A percentile compares a stretch with the other conserved stretches of the same genome.
Evolutionary conservation across 2,329 filamentous ascomycete species (phyloP).

Genomic region (Xylariaceae sp.): DNA sequence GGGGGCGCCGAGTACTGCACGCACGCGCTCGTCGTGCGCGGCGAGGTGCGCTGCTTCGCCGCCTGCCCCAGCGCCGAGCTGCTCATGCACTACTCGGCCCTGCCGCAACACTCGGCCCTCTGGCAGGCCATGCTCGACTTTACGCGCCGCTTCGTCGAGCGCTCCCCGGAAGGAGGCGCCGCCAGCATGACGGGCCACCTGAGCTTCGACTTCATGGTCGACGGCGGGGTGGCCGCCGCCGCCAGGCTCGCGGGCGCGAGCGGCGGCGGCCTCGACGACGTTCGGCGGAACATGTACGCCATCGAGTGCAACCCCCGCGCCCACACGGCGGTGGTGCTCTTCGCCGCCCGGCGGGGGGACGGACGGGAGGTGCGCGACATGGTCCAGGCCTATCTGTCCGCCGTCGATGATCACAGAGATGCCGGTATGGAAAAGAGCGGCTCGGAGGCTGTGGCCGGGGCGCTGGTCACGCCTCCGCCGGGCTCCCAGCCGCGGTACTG

Average conservation of each 20-base stretch:
- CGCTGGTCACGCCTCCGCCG: conserved; percentile 14
- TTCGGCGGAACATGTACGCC: conserved; percentile 50
- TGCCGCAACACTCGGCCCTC: conserved; percentile 47
- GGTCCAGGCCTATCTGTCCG: conserved; percentile 44
- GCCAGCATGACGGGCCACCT: conserved; percentile 58
- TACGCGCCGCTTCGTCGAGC: conserved; percentile 48
- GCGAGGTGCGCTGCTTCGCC: conserved; percentile 57
- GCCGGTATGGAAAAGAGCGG: neutral
- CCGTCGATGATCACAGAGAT: conserved; percentile 25
- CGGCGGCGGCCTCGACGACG: conserved; percentile 11
- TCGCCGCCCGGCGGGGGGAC: conserved; percentile 37
- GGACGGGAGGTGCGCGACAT: conserved; percentile 35
- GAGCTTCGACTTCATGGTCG: conserved; percentile 63
- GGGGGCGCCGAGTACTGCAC: conserved; percentile 62
- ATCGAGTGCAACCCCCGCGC: conserved; percentile 67
- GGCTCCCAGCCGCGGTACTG: conserved; percentile 43
- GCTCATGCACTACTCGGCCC: conserved; percentile 58
- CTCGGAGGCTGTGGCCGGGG: neutral
- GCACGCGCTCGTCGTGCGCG: conserved; percentile 59
- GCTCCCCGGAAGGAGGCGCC: conserved; percentile 31
- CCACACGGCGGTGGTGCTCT: conserved; percentile 60
- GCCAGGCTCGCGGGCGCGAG: conserved; percentile 7
- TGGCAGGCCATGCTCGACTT: conserved; percentile 56
- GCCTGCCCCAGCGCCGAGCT: conserved; percentile 57
- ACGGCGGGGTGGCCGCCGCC: conserved; percentile 26